These are phyloP conservation scores for Solanum chaucha DNA, from an alignment of 257 asterid genomes.

Conservation along the genomic window DNA sequence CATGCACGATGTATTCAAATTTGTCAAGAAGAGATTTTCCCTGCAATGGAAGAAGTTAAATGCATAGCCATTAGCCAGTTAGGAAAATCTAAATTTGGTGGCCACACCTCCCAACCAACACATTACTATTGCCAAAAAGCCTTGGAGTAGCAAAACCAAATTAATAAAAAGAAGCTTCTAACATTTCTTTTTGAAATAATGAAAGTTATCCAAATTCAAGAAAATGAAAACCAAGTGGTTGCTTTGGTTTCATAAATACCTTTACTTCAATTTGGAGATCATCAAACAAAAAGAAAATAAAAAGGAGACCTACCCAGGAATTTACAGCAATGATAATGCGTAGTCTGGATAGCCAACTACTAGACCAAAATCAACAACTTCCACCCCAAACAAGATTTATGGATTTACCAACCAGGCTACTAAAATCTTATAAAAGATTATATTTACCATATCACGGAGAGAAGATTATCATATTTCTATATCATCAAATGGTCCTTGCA, in stretches of 20 bases:
- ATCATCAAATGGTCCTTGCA: not conserved
- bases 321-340: not conserved
- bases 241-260: not conserved
- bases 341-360: not conserved
- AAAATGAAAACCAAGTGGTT: not conserved
- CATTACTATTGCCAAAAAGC: not conserved
- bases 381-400: not conserved
- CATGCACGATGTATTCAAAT: conserved; percentile 90
- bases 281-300: not conserved
- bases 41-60: conserved; percentile 20
- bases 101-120: not conserved
- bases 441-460: not conserved
- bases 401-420: not conserved
- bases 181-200: not conserved
- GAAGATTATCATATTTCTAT: not conserved
- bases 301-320: not conserved
- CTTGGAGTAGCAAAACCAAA: not conserved
- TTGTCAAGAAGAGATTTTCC: conserved; percentile 78
- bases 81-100: not conserved
- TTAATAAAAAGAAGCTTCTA: not conserved
- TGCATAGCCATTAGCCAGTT: not conserved
- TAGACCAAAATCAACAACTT: not conserved
- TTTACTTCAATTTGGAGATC: not conserved
- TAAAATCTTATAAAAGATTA: not conserved
- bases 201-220: not conserved